A percentile compares a stretch with the other conserved stretches of the same genome.
phyloP scores from a whole-genome alignment of 2,329 filamentous ascomycete species.

The Talaromyces marneffei region DNA sequence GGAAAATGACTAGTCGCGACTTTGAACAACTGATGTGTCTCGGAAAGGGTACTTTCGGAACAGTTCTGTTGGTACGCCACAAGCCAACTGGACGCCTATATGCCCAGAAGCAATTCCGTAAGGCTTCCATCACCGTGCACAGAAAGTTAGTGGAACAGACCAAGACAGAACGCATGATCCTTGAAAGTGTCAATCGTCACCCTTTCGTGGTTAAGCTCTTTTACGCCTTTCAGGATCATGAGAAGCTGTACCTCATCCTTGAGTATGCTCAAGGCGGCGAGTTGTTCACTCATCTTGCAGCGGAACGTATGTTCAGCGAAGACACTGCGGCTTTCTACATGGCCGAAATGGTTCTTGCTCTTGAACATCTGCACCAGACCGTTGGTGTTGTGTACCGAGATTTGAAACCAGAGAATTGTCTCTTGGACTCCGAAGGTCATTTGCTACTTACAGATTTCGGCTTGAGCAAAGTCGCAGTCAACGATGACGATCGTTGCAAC shows the following conservation, averaged over 20 bases:
- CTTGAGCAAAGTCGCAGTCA: slow-evolving; percentile 85
- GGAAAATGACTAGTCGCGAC: slow-evolving; percentile 87
- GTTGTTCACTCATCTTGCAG: slow-evolving; percentile 87
- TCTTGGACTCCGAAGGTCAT: slow-evolving; percentile 85
- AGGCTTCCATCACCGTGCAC: slow-evolving; percentile 89
- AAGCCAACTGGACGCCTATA: slow-evolving; percentile 79
- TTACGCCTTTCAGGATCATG: slow-evolving; percentile 96
- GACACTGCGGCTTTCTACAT: slow-evolving; percentile 91
- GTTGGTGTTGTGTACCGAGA: slow-evolving; percentile 95
- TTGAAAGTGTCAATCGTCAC: slow-evolving; percentile 93
- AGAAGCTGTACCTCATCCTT: slow-evolving; percentile 94
- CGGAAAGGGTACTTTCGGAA: slow-evolving; percentile 93
- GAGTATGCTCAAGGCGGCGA: slow-evolving; percentile 97
- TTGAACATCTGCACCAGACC: slow-evolving; percentile 86
- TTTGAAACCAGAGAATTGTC: slow-evolving; percentile 95
- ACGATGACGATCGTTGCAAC: slow-evolving; percentile 66
- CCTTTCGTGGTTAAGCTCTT: slow-evolving; percentile 97
- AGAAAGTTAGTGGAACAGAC: slow-evolving; percentile 96
- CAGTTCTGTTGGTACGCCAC: slow-evolving; percentile 89
- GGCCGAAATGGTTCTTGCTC: slow-evolving; percentile 92
- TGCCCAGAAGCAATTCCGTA: slow-evolving; percentile 98
- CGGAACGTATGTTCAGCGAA: slow-evolving; percentile 93
- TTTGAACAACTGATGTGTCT: slow-evolving; percentile 88
- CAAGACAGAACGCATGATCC: slow-evolving; percentile 88
- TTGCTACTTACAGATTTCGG: slow-evolving; percentile 95